These are phyloP conservation scores for Metschnikowia lunata DNA, from an alignment of 805 yeast species.

Conservation along the genomic window DNA sequence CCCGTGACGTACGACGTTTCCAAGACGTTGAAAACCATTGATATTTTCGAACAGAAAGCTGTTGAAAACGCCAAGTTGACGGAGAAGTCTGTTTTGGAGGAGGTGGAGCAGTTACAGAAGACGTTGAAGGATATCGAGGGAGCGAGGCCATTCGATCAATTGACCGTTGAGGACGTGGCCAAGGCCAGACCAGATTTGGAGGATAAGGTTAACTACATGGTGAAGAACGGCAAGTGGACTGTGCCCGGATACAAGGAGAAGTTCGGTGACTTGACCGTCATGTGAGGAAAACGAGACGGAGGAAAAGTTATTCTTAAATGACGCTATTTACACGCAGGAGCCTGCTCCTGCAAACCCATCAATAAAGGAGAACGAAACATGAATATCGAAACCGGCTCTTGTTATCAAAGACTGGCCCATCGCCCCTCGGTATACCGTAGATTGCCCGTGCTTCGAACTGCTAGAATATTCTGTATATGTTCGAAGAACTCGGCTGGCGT, in stretches of 20 bases:
- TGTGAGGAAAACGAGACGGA: conserved; percentile 40
- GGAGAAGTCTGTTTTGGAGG: conserved; percentile 81
- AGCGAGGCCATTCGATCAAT: conserved; percentile 96
- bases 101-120: conserved; percentile 77
- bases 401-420: conserved; percentile 1
- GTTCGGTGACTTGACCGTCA: conserved; percentile 94
- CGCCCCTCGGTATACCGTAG: conserved; percentile 1
- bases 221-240: conserved; percentile 94
- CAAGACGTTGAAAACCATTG: conserved; percentile 87
- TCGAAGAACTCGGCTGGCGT: conserved; percentile 10
- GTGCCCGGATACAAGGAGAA: conserved; percentile 98
- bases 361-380: conserved; percentile 1
- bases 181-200: conserved; percentile 97
- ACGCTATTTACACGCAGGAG: background rate
- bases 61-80: conserved; percentile 92
- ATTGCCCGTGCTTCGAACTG: background rate
- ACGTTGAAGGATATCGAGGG: conserved; percentile 91
- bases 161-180: conserved; percentile 91
- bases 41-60: conserved; percentile 92
- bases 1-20: conserved; percentile 83
- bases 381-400: too few relatives aligned
- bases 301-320: background rate
- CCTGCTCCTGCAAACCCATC: conserved; percentile 5
- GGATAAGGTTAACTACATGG: conserved; percentile 91
- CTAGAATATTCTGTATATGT: background rate